These are phyloP conservation scores for Penstemon newberryi DNA, from an alignment of 257 asterid genomes.

Conservation along the genomic window DNA sequence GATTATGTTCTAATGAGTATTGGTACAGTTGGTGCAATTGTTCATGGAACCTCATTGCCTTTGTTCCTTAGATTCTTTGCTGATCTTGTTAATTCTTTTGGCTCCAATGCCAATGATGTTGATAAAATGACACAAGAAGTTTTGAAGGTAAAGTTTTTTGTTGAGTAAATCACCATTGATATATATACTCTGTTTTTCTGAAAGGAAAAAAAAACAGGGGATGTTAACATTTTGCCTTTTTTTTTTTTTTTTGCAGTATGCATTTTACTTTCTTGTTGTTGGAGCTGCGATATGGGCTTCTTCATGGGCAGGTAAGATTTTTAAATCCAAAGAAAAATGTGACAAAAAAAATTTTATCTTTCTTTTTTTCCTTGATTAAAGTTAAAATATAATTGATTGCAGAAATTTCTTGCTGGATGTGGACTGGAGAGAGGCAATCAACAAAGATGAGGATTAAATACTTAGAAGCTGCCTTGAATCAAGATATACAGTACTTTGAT, in stretches of 20 bases:
- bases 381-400: constrained; percentile 33
- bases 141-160: constrained; percentile 53
- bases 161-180: not conserved
- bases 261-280: constrained; percentile 93
- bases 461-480: constrained; percentile 79
- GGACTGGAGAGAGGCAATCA: constrained; percentile 94
- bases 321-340: not conserved
- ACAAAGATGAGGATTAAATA: constrained; percentile 85
- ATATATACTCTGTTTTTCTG: not conserved
- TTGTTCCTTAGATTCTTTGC: constrained; percentile 94
- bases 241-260: constrained; percentile 68
- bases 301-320: constrained; percentile 91
- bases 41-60: constrained; percentile 93
- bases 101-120: constrained; percentile 81
- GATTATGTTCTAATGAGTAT: constrained; percentile 75
- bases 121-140: constrained; percentile 98
- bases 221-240: not conserved
- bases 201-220: not conserved
- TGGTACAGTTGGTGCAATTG: constrained; percentile 89
- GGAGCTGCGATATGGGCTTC: constrained; percentile 99
- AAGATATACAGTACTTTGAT: constrained; percentile 83
- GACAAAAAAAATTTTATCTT: not conserved
- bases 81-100: constrained; percentile 97
- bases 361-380: not conserved
- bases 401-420: constrained; percentile 99